Evolutionary conservation across 2,329 filamentous ascomycete species (phyloP), one percentile per base, ranked within the genome.

Genomic region (Meredithiella fracta): DNA sequence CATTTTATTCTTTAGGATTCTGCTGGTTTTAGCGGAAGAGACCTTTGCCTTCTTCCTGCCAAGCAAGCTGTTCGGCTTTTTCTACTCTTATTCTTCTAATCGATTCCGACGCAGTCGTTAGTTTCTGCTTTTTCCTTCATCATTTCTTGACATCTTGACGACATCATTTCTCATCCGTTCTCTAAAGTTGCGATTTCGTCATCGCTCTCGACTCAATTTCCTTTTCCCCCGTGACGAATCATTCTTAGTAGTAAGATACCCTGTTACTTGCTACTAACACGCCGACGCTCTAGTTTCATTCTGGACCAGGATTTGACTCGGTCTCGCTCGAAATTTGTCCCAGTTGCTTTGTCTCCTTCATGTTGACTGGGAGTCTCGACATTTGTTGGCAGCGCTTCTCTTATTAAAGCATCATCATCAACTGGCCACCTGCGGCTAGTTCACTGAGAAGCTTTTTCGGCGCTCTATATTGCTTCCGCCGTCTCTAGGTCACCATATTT

Each of bases 21-120:
- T 49, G n/a, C 44, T 49, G 20, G 4, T n/a, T n/a, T 15, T 15
- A 42, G 38, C n/a, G 44, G 20, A 15, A 14, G 22, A 49, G 22
- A 49, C 44, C 44, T 49, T 49, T 49, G 23, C 20, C 20, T 6
- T 25, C 22, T 49, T 25, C n/a, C n/a, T n/a, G n/a, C n/a, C n/a
- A n/a, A 20, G 40, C 15, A n/a, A 4, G 4, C 11, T 7, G 20
- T n/a, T 44, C 15, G 22, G 22, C 44, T 26, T 42, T 40, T 47
- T 40, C 50, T 51, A 11, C 52, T 37, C 51, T 51, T 54, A 54
- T 54, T 51, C 26, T n/a, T 58, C 29, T 40, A 34, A 34, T 34
- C 11, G 5, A 34, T 34, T 5, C 29, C 11, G 29, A 34, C 29
- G 29, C 29, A 11, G 29, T 34, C 11, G 29, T 51, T 49, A 57